Evolutionary conservation across 495 filamentous ascomycete genomes (phyloP).

Genomic region (Baudoinia panamericana): DNA sequence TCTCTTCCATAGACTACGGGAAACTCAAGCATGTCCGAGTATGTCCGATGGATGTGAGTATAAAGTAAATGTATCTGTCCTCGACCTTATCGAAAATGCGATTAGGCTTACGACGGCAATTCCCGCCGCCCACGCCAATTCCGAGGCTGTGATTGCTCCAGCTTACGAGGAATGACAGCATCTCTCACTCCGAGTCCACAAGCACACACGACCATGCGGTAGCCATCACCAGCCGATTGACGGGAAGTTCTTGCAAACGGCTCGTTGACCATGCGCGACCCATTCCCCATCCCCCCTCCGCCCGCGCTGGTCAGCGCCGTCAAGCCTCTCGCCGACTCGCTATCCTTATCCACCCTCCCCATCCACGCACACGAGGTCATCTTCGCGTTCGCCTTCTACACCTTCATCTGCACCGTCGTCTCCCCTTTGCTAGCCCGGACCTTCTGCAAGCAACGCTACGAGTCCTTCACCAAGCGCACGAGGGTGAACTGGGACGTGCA

Average conservation of each 20-base stretch:
- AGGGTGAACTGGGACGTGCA: constrained; percentile 93
- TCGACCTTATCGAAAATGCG: too few species aligned
- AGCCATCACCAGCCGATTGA: neutral
- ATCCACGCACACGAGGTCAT: constrained; percentile 84
- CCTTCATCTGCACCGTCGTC: constrained; percentile 54
- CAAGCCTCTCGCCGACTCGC: constrained; percentile 44
- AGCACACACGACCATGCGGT: neutral
- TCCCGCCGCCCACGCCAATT: too few species aligned
- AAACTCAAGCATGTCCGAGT: too few species aligned
- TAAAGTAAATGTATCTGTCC: too few species aligned
- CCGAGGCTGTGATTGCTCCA: too few species aligned
- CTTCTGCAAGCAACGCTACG: constrained; percentile 62
- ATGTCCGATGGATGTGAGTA: too few species aligned
- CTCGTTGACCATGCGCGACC: constrained; percentile 46
- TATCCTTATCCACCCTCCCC: constrained; percentile 56
- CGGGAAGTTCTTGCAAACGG: neutral
- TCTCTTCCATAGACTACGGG: too few species aligned
- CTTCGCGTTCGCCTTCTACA: constrained; percentile 61
- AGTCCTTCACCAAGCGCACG: constrained; percentile 49
- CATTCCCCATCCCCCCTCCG: constrained; percentile 49
- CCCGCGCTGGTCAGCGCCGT: constrained; percentile 40
- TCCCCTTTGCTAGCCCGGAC: constrained; percentile 59
- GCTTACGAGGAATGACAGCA: too few species aligned
- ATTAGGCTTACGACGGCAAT: too few species aligned
- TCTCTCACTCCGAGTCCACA: too few species aligned